phyloP scores from a whole-genome alignment of 2,329 filamentous ascomycete genomes.

The Neurospora sp. region DNA sequence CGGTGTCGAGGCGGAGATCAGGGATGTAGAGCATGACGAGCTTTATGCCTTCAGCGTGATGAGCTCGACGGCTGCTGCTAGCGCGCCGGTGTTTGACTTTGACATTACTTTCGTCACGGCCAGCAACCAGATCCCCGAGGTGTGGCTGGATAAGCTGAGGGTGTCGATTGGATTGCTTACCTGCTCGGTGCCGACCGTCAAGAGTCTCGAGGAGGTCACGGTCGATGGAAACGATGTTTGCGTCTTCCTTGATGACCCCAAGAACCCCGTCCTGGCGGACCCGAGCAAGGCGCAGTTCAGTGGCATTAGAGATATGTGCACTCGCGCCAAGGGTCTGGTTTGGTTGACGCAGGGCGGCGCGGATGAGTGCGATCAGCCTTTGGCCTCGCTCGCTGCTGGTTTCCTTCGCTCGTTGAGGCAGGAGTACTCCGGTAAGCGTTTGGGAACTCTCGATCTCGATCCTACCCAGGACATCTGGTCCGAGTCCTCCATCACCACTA shows the following conservation, averaged over 20 bases:
- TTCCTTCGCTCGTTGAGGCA: conserved; percentile 15
- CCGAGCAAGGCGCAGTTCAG: conserved; percentile 7
- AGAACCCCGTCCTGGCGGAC: conserved; percentile 10
- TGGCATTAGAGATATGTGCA: conserved; percentile 12
- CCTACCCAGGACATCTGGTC: conserved; percentile 6
- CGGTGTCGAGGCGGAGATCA: conserved; percentile 16
- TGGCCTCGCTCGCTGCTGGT: conserved; percentile 7
- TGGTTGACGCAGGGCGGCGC: conserved; percentile 16
- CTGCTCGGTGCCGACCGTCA: conserved; percentile 11
- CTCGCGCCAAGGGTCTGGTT: conserved; percentile 11
- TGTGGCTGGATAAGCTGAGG: conserved; percentile 13
- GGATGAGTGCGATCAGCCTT: conserved; percentile 4
- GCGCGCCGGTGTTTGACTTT: conserved; percentile 9
- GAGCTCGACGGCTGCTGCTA: conserved; percentile 9
- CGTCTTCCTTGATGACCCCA: conserved; percentile 12
- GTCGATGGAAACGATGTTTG: conserved; percentile 11
- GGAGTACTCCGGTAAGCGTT: conserved; percentile 14
- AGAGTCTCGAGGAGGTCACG: conserved; percentile 5
- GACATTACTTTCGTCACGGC: conserved; percentile 13
- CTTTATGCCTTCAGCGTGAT: conserved; percentile 16
- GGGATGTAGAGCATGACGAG: conserved; percentile 16
- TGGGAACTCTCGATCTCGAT: conserved; percentile 14
- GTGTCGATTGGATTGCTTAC: conserved; percentile 13
- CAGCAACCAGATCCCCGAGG: neutral
- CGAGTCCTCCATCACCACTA: conserved; percentile 1